phyloP scores from a whole-genome alignment of 208 protist genomes.

The Histomonas meleagridis region DNA sequence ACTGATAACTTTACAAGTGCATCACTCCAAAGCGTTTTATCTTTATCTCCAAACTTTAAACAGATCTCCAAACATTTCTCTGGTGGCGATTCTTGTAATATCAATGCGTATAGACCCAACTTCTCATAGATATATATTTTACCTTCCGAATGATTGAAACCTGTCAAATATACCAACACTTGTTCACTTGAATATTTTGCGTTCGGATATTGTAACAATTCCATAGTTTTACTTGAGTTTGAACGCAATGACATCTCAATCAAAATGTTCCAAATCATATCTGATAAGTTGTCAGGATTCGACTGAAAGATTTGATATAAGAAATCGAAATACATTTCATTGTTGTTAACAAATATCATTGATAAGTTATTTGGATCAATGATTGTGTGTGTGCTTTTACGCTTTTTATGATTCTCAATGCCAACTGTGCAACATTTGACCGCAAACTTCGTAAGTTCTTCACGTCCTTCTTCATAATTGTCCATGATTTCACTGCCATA shows the following conservation, averaged over 20 bases:
- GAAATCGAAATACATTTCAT: neutral
- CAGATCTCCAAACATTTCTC: neutral
- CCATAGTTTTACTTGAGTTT: neutral
- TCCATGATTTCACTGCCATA: conserved; percentile 17
- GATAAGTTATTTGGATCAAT: neutral
- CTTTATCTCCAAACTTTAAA: neutral
- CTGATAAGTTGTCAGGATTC: neutral
- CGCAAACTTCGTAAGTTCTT: neutral
- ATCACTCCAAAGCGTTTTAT: neutral
- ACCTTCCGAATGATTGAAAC: neutral
- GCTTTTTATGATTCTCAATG: neutral
- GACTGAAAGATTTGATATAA: neutral
- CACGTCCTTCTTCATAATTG: neutral
- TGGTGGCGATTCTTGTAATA: neutral
- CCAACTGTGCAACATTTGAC: neutral
- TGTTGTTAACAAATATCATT: neutral
- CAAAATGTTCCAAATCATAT: neutral
- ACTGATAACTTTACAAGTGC: neutral
- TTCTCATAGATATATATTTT: neutral
- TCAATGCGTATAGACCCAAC: neutral
- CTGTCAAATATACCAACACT: neutral
- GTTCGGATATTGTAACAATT: neutral
- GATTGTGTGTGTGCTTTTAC: neutral
- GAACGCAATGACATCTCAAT: neutral
- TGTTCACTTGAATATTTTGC: neutral